phyloP scores from a whole-genome alignment of 1,139 yeast genomes.

The Debaryomyces udenii region DNA sequence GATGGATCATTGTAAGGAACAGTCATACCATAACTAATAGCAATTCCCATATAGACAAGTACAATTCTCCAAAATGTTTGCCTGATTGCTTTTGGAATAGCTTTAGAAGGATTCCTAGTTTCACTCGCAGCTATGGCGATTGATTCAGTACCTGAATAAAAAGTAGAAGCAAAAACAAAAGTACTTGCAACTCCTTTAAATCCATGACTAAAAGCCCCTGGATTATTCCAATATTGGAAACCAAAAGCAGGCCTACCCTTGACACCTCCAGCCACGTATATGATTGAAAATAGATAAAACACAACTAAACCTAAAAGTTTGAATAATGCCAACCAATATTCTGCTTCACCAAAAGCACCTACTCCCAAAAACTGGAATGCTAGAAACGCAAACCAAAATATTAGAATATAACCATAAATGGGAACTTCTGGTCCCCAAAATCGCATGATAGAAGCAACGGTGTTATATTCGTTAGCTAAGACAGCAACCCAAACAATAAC shows the following conservation, averaged over 20 bases:
- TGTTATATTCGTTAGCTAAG: conserved; percentile 60
- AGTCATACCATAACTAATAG: conserved; percentile 55
- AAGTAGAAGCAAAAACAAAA: conserved; percentile 69
- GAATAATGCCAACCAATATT: conserved; percentile 62
- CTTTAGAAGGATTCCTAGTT: conserved; percentile 55
- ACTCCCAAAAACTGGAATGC: conserved; percentile 62
- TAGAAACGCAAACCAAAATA: conserved; percentile 57
- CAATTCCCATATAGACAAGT: conserved; percentile 57
- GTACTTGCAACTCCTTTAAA: conserved; percentile 71
- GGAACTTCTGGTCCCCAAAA: conserved; percentile 67
- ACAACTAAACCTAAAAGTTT: conserved; percentile 60
- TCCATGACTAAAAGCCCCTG: conserved; percentile 55
- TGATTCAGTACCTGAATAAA: conserved; percentile 61
- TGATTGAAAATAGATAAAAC: conserved; percentile 58
- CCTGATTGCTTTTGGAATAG: conserved; percentile 60
- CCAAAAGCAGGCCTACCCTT: conserved; percentile 55
- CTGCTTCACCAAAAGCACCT: conserved; percentile 66
- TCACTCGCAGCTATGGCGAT: conserved; percentile 62
- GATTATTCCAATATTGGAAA: conserved; percentile 53
- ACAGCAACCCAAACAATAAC: conserved; percentile 65
- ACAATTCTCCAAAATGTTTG: conserved; percentile 59
- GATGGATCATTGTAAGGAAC: conserved; percentile 54
- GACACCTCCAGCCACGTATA: conserved; percentile 71
- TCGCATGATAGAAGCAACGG: conserved; percentile 54
- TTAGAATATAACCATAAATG: conserved; percentile 56